phyloP scores from a whole-genome alignment of 257 asterid species.

The Nemophila menziesii region DNA sequence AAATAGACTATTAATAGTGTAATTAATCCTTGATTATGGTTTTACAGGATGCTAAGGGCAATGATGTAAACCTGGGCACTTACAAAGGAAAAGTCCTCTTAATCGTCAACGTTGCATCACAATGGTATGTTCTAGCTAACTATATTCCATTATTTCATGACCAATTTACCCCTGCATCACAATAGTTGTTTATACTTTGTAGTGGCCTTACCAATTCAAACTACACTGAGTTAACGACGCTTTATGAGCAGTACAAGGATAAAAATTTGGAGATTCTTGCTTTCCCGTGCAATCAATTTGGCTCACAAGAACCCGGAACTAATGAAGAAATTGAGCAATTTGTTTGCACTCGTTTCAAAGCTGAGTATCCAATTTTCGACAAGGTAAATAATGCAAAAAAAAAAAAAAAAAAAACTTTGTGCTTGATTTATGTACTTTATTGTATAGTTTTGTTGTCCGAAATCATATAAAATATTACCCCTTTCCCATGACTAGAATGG shows the following conservation, averaged over 20 bases:
- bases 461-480: too few species aligned
- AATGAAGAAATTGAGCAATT: slow-evolving; percentile 66
- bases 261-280: slow-evolving; percentile 92
- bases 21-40: slow-evolving; percentile 3
- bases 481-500: too few species aligned
- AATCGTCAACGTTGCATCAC: slow-evolving; percentile 89
- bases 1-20: too few species aligned
- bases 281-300: slow-evolving; percentile 95
- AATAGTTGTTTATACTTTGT: slow-evolving; percentile 14
- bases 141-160: neutral
- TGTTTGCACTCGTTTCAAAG: slow-evolving; percentile 89
- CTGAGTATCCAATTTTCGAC: slow-evolving; percentile 77
- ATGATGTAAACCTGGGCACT: slow-evolving; percentile 53
- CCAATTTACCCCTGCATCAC: neutral
- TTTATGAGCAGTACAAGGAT: slow-evolving; percentile 66
- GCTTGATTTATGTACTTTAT: neutral
- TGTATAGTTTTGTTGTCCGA: neutral
- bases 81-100: slow-evolving; percentile 71
- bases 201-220: slow-evolving; percentile 82
- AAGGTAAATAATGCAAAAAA: slow-evolving; percentile 34
- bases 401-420: too few species aligned
- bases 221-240: slow-evolving; percentile 51
- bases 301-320: slow-evolving; percentile 84
- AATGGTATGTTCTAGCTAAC: slow-evolving; percentile 38
- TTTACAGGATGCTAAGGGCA: slow-evolving; percentile 64